Base-by-base conservation (phyloP, 441 rosid genomes). In the Manihot esculenta region DNA sequence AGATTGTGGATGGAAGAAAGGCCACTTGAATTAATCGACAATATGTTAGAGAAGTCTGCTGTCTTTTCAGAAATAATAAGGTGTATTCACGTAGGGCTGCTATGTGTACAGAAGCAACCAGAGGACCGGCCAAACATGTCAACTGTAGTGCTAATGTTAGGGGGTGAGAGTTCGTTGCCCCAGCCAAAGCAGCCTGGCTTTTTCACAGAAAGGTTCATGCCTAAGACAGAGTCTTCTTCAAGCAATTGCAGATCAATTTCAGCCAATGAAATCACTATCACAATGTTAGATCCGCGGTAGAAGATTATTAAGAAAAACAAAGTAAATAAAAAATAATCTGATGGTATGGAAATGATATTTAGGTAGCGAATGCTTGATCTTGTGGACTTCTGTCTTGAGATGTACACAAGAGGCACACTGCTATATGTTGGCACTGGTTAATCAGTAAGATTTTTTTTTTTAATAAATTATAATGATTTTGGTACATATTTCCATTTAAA, bases 41-140 rank as follows among this genome's bases (percentile, higher is more conserved):
- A 84, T 0, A 62, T 75, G 17, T 41, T 77, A 21, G 76, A 53
- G 0, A 81, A 73, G 15, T 66, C 86, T 7, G 77, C 76, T 48
- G 47, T 57, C 3, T 75, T 53, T 42, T 55, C 72, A 20, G 88
- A 87, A 80, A 80, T 83, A 17, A 18, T 81, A 60, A 81, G 90
- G 77, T 87, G 91, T 74, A 77, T 87, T 17, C 90, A 91, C 30
- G 86, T 91, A 3, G 97, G 92, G 1, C 82, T 91, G 10, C 55
- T 89, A 24, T 91, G 93, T 12, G 93, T 89, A 64, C 92, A 89
- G 76, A 88, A 88, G 72, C 83, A 75, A 9, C 84, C 93, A 3
- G 85, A 82, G 7, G 88, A 88, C 61, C 78, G 93, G 73, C 97
- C 93, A 47, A 81, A 44, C 8, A 88, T 91, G 92, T 81, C 88